Percentiles rank a stretch among this genome's conserved stretches.
Evolutionary conservation across 228 moss, liverwort and hornwort species (phyloP).

Genomic region (Sphagnum magellanicum): DNA sequence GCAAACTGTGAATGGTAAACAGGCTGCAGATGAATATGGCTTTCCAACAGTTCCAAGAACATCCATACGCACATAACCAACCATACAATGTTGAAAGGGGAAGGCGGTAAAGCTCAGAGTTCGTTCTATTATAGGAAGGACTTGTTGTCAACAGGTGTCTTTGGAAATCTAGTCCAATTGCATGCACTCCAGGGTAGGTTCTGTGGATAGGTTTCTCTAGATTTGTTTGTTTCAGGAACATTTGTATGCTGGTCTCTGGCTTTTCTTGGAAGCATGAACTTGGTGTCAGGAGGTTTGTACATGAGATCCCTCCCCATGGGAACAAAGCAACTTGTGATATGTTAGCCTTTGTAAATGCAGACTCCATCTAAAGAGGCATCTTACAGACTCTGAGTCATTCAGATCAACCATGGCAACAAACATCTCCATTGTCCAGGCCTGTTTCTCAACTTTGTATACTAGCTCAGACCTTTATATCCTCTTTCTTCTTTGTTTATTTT

Average conservation of each 20-base stretch:
- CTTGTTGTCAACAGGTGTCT: background rate
- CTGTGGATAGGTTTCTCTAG: background rate
- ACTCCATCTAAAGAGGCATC: too few species aligned
- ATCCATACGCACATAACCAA: conserved; percentile 62
- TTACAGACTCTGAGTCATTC: too few species aligned
- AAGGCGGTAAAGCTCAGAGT: background rate
- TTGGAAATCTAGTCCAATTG: background rate
- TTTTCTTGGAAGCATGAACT: background rate
- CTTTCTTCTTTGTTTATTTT: too few species aligned
- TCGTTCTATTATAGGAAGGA: background rate
- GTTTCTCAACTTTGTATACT: too few species aligned
- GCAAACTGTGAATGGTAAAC: conserved; percentile 8
- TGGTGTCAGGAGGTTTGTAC: background rate
- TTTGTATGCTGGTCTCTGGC: background rate
- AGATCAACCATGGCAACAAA: too few species aligned
- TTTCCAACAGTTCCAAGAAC: conserved; percentile 80
- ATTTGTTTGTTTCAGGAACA: background rate
- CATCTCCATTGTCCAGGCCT: too few species aligned
- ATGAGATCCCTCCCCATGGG: background rate
- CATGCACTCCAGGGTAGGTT: background rate
- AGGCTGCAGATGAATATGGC: conserved; percentile 83
- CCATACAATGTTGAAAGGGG: background rate
- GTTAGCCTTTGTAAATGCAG: too few species aligned
- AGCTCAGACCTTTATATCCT: too few species aligned
- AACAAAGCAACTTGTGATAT: background rate